phyloP scores from a whole-genome alignment of 2,329 filamentous ascomycete species.

The Alternaria brassicae region DNA sequence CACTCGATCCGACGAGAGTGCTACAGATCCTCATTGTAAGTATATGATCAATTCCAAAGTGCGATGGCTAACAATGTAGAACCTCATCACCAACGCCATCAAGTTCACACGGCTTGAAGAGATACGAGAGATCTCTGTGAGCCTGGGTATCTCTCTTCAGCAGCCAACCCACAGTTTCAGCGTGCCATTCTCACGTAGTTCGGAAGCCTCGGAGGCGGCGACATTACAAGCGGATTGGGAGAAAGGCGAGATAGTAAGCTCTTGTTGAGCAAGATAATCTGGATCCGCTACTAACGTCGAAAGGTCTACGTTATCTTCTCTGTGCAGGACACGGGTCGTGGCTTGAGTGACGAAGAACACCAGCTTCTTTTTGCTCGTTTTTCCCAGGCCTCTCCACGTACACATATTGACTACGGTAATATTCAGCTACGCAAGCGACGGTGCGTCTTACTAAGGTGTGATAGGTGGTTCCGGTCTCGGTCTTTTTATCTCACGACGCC shows the following conservation, averaged over 20 bases:
- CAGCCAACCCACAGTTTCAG: conserved; percentile 44
- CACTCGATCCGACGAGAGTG: conserved; percentile 53
- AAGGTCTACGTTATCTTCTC: conserved; percentile 48
- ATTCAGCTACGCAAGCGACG: fast-evolving
- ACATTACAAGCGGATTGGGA: conserved; percentile 45
- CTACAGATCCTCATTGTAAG: conserved; percentile 47
- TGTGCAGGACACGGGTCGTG: conserved; percentile 51
- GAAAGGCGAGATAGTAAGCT: conserved; percentile 27
- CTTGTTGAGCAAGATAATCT: neutral
- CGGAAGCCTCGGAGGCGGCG: conserved; percentile 18
- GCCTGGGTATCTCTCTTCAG: conserved; percentile 40
- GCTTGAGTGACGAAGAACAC: conserved; percentile 49
- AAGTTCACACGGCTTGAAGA: conserved; percentile 54
- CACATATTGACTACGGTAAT: conserved; percentile 46
- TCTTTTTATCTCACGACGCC: conserved; percentile 40
- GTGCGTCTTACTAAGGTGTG: neutral
- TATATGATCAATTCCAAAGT: neutral
- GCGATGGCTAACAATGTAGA: conserved; percentile 25
- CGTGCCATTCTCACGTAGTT: conserved; percentile 20
- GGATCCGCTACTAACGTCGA: conserved; percentile 4
- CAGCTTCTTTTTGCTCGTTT: conserved; percentile 43
- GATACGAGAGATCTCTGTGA: conserved; percentile 47
- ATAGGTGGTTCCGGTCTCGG: conserved; percentile 41
- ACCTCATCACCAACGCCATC: conserved; percentile 54
- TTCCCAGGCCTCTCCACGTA: conserved; percentile 42